These are phyloP conservation scores for Neoarthrinium moseri DNA, from an alignment of 2,329 filamentous ascomycete genomes.

Conservation along the genomic window DNA sequence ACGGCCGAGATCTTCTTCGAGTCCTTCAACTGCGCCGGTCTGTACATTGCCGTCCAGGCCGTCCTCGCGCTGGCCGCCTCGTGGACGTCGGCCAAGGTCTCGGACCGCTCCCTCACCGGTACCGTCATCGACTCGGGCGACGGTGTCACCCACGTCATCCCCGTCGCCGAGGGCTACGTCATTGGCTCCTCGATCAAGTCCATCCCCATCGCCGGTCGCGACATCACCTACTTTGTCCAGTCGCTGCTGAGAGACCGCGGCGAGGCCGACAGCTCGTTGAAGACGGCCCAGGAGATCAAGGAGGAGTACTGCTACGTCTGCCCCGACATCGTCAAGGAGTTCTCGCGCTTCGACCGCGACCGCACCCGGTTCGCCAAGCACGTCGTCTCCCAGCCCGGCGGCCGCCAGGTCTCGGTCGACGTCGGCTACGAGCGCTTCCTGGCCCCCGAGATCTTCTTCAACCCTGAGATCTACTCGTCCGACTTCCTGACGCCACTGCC, in stretches of 20 bases:
- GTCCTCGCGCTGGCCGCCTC: constrained; percentile 95
- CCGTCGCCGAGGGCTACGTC: constrained; percentile 96
- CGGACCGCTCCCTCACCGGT: constrained; percentile 91
- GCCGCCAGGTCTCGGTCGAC: constrained; percentile 81
- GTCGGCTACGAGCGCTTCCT: constrained; percentile 98
- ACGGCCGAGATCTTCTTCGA: constrained; percentile 99
- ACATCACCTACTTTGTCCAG: constrained; percentile 99
- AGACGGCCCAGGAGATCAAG: constrained; percentile 97
- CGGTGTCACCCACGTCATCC: constrained; percentile 98
- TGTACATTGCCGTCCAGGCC: constrained; percentile 98
- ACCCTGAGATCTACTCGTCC: constrained; percentile 98
- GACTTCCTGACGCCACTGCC: constrained; percentile 96
- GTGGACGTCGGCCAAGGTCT: constrained; percentile 98
- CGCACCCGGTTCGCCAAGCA: constrained; percentile 90
- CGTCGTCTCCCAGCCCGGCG: constrained; percentile 80
- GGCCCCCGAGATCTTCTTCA: constrained; percentile 99
- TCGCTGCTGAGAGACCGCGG: constrained; percentile 92
- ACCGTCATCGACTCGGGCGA: constrained; percentile 99
- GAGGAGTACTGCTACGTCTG: constrained; percentile 98
- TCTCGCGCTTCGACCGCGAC: constrained; percentile 89
- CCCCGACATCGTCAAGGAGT: constrained; percentile 98
- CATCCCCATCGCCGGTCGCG: constrained; percentile 94
- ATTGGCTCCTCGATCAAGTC: constrained; percentile 99
- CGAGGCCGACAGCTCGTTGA: constrained; percentile 93
- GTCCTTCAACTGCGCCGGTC: constrained; percentile 97